Percentiles rank a stretch among this genome's conserved stretches.
Conservation (phyloP, 306 rosid genomes). For the Rubus parviflorus region DNA sequence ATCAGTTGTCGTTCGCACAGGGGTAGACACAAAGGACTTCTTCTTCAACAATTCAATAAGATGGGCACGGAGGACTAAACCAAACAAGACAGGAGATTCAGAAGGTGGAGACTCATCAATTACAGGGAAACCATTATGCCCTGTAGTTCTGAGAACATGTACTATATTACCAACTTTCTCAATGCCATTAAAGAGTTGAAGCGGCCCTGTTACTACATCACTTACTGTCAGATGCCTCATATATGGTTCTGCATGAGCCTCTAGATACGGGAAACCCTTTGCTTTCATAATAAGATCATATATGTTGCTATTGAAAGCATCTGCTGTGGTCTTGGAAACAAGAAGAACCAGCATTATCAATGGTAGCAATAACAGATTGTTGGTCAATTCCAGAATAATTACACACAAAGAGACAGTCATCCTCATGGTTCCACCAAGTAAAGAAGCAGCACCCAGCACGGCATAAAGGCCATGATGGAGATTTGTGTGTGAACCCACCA, state of each 20-base stretch:
- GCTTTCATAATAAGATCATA: slow-evolving; percentile 91
- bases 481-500: slow-evolving; percentile 49
- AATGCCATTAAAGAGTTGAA: slow-evolving; percentile 68
- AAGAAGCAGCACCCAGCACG: slow-evolving; percentile 87
- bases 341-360: slow-evolving; percentile 86
- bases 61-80: slow-evolving; percentile 79
- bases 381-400: slow-evolving; percentile 84
- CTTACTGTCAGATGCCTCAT: slow-evolving; percentile 84
- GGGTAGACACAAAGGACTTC: slow-evolving; percentile 55
- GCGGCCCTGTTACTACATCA: slow-evolving; percentile 85
- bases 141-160: slow-evolving; percentile 56
- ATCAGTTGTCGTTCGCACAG: slow-evolving; percentile 29
- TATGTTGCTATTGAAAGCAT: slow-evolving; percentile 75
- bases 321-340: slow-evolving; percentile 83
- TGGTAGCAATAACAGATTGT: slow-evolving; percentile 80
- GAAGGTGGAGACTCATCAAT: slow-evolving; percentile 72
- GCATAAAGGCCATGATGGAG: slow-evolving; percentile 89
- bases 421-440: slow-evolving; percentile 96
- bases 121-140: slow-evolving; percentile 91
- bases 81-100: slow-evolving; percentile 61
- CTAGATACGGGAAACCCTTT: slow-evolving; percentile 91
- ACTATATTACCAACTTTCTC: slow-evolving; percentile 82
- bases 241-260: slow-evolving; percentile 80
- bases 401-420: slow-evolving; percentile 89
- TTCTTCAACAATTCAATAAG: slow-evolving; percentile 73